A percentile compares a stretch with the other conserved stretches of the same genome.
These are phyloP conservation scores for Exophiala xenobiotica DNA, from an alignment of 2,329 filamentous ascomycete species.

Conservation along the genomic window DNA sequence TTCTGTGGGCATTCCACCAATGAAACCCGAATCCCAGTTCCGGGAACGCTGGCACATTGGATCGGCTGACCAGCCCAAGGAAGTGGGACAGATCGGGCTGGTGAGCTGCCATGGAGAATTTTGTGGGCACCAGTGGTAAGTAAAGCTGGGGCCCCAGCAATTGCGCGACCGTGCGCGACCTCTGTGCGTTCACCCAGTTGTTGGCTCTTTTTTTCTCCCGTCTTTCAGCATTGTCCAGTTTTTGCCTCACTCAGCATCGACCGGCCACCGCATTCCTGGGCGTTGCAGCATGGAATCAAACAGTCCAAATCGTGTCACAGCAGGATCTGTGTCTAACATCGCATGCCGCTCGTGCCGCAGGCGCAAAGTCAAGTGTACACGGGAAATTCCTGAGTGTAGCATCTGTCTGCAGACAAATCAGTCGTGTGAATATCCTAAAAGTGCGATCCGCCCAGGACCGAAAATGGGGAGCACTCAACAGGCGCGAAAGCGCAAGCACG, in stretches of 20 bases:
- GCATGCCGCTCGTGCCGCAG: constrained; percentile 9
- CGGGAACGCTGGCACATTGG: no score
- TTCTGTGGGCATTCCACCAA: no score
- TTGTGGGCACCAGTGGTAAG: no score
- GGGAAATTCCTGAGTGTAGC: neutral
- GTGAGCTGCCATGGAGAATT: no score
- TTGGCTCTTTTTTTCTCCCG: neutral
- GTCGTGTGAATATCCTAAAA: constrained; percentile 12
- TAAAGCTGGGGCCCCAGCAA: neutral
- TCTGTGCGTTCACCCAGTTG: neutral
- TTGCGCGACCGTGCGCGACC: neutral
- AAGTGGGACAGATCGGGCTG: no score
- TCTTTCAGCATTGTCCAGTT: neutral
- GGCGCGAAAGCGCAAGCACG: neutral
- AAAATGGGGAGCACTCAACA: constrained; percentile 25
- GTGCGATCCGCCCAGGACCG: constrained; percentile 11
- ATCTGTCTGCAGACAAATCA: constrained; percentile 1
- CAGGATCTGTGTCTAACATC: neutral
- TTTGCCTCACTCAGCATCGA: neutral
- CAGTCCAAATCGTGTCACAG: neutral
- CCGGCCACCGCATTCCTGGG: neutral
- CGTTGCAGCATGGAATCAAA: neutral
- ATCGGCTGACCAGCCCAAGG: no score
- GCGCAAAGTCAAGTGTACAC: constrained; percentile 9
- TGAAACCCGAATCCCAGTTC: no score